Evolutionary conservation across 192 early-diverging fungal species (phyloP).

Genomic region (Coemansia sp.): DNA sequence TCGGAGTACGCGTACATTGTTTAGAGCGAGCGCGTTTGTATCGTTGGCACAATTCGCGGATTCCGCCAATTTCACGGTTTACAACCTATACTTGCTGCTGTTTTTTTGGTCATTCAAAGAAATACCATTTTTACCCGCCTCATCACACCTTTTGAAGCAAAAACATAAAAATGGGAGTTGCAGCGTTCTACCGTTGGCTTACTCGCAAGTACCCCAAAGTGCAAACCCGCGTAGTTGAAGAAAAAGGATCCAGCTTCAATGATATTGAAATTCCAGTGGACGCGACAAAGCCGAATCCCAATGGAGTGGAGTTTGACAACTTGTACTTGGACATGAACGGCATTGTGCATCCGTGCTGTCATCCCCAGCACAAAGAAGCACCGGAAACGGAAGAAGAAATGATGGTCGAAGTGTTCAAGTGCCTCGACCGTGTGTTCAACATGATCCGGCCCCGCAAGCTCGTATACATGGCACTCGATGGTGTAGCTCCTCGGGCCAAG

Average conservation of each 20-base stretch:
- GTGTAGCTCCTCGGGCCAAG: slow-evolving; percentile 99
- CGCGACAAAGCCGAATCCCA: slow-evolving; percentile 84
- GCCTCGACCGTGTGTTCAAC: slow-evolving; percentile 91
- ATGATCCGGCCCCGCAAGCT: slow-evolving; percentile 93
- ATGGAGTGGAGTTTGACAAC: slow-evolving; percentile 90
- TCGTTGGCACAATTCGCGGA: no score
- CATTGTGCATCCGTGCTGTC: slow-evolving; percentile 84
- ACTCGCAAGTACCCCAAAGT: slow-evolving; percentile 75
- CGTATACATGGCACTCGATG: slow-evolving; percentile 97
- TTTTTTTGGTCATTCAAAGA: neutral
- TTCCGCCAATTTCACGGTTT: no score
- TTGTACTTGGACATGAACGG: slow-evolving; percentile 99
- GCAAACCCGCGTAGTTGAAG: slow-evolving; percentile 69
- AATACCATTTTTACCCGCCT: neutral
- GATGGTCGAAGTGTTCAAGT: slow-evolving; percentile 93
- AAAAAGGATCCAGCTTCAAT: slow-evolving; percentile 62
- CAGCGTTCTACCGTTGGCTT: slow-evolving; percentile 79
- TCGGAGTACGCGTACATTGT: no score
- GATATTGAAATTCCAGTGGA: slow-evolving; percentile 83
- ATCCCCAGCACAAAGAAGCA: slow-evolving; percentile 62
- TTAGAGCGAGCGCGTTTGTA: no score
- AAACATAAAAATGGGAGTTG: slow-evolving; percentile 67
- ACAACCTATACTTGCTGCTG: no score
- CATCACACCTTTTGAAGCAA: neutral
- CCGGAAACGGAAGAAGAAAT: slow-evolving; percentile 89